These are phyloP conservation scores for Didymella segeticola DNA, from an alignment of 2,329 filamentous ascomycete genomes.

Conservation along the genomic window DNA sequence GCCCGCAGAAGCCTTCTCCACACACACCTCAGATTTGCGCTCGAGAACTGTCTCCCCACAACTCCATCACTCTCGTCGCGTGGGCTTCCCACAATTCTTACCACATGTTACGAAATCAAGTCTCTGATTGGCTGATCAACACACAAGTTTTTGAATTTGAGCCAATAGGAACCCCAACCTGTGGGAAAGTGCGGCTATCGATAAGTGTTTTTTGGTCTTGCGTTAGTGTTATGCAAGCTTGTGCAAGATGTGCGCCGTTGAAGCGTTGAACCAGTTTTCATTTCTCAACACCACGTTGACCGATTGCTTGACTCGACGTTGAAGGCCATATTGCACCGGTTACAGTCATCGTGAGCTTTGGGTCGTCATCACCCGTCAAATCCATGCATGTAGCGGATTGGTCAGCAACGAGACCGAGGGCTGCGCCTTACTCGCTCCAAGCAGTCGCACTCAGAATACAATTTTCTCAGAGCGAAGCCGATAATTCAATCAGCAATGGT, in stretches of 20 bases:
- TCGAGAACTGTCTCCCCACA: slow-evolving; percentile 23
- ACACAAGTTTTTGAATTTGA: neutral
- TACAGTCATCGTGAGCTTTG: no score
- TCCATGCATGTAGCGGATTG: no score
- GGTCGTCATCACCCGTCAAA: no score
- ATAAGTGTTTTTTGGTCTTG: slow-evolving; percentile 19
- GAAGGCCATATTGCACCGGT: neutral
- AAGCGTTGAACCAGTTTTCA: slow-evolving; percentile 17
- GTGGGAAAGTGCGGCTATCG: slow-evolving; percentile 23
- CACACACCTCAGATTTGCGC: slow-evolving; percentile 22
- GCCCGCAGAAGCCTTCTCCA: neutral
- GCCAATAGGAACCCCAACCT: neutral
- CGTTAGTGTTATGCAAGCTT: slow-evolving; percentile 25
- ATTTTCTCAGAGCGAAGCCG: no score
- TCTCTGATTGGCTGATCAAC: neutral
- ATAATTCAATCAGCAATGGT: no score
- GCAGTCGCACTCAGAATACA: no score
- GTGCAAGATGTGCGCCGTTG: slow-evolving; percentile 5
- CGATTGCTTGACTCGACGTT: slow-evolving; percentile 4
- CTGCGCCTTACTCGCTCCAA: no score
- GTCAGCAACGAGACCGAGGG: no score
- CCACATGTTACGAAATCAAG: neutral
- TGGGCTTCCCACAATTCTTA: slow-evolving; percentile 14
- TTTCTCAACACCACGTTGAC: slow-evolving; percentile 16
- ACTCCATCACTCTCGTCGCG: slow-evolving; percentile 11